Percentiles rank a stretch among this genome's conserved stretches.
Evolutionary conservation across 2,329 filamentous ascomycete species (phyloP).

Genomic region (Claviceps purpurea): DNA sequence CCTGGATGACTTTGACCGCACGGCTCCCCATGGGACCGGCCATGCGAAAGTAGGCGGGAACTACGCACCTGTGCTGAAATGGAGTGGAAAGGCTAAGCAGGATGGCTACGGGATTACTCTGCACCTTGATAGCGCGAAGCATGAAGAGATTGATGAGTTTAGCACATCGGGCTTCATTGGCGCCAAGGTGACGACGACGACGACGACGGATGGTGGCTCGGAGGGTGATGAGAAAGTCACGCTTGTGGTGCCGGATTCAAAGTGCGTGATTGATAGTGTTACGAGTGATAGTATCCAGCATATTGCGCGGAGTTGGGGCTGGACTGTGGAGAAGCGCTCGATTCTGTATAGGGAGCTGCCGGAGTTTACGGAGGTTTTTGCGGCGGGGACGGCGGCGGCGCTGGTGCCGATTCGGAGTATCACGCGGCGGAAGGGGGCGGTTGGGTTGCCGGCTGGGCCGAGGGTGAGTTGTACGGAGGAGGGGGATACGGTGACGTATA

Average conservation of each 20-base stretch:
- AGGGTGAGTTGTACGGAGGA: slow-evolving; percentile 24
- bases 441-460: slow-evolving; percentile 19
- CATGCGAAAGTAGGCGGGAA: slow-evolving; percentile 93
- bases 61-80: slow-evolving; percentile 81
- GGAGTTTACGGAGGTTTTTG: slow-evolving; percentile 60
- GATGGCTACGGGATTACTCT: slow-evolving; percentile 89
- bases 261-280: slow-evolving; percentile 75
- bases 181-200: slow-evolving; percentile 39
- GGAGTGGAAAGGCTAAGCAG: slow-evolving; percentile 66
- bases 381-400: slow-evolving; percentile 81
- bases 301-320: slow-evolving; percentile 67
- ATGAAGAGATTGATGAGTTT: slow-evolving; percentile 88
- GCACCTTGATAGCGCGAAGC: slow-evolving; percentile 74
- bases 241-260: slow-evolving; percentile 75
- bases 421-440: slow-evolving; percentile 42
- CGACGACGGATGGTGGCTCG: slow-evolving; percentile 18
- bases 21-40: slow-evolving; percentile 82
- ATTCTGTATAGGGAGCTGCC: slow-evolving; percentile 50
- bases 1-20: slow-evolving; percentile 84
- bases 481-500: slow-evolving; percentile 41
- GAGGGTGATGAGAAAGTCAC: slow-evolving; percentile 31
- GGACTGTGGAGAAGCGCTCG: slow-evolving; percentile 64
- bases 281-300: slow-evolving; percentile 67
- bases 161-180: slow-evolving; percentile 90
- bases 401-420: slow-evolving; percentile 88